phyloP scores from a whole-genome alignment of 1,284 basidiomycete species.

The Sporisorium sorghi region DNA sequence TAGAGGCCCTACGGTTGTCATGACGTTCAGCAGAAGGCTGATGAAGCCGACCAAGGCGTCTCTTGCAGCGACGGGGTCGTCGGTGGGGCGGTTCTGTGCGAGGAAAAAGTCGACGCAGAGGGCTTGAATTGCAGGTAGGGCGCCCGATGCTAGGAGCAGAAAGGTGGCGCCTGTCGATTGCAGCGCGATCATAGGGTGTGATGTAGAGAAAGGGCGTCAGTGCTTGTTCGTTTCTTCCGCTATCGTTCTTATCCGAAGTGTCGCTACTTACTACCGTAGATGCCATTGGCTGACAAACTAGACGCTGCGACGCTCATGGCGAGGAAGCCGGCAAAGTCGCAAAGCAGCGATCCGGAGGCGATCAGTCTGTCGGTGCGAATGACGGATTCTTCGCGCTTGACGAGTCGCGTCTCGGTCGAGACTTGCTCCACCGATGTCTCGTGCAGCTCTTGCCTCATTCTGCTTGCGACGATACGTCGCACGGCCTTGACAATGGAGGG shows the following conservation, averaged over 20 bases:
- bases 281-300: conserved; percentile 13
- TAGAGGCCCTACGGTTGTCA: conserved; percentile 17
- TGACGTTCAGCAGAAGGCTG: conserved; percentile 19
- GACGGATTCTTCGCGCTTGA: conserved; percentile 35
- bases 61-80: conserved; percentile 30
- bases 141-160: conserved; percentile 23
- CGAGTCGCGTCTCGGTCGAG: conserved; percentile 1
- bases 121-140: conserved; percentile 30
- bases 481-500: conserved; percentile 24
- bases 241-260: too few species aligned
- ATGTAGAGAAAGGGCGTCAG: background rate
- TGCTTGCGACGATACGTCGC: conserved; percentile 19
- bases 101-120: conserved; percentile 42
- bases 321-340: conserved; percentile 25
- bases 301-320: conserved; percentile 32
- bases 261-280: conserved; percentile 30
- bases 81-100: conserved; percentile 30
- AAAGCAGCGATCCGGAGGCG: conserved; percentile 17
- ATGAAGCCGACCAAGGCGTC: conserved; percentile 43
- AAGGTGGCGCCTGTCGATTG: conserved; percentile 11
- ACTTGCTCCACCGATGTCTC: conserved; percentile 6
- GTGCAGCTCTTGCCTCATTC: conserved; percentile 26
- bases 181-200: too few species aligned
- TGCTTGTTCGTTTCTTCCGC: too few species aligned
- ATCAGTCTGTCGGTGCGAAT: conserved; percentile 34